Evolutionary conservation across 495 filamentous ascomycete species (phyloP).

Genomic region (Tuber aestivum): DNA sequence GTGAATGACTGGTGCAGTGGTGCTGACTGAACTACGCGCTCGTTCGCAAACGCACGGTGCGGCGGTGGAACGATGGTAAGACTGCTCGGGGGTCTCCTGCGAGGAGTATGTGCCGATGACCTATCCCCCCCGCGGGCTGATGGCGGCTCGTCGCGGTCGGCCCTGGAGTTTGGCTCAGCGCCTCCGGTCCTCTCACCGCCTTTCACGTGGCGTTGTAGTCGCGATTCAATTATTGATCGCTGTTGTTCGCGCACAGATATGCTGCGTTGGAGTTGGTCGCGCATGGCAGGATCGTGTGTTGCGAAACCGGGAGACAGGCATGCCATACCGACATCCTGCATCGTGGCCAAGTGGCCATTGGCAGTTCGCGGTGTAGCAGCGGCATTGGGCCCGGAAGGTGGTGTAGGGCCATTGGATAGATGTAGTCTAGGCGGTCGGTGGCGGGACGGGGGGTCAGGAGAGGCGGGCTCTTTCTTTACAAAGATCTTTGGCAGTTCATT

Average conservation of each 20-base stretch:
- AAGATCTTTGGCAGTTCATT: conserved; percentile 71
- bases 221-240: conserved; percentile 85
- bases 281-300: conserved; percentile 92
- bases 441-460: conserved; percentile 69
- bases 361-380: conserved; percentile 58
- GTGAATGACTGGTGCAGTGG: conserved; percentile 95
- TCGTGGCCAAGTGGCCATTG: conserved; percentile 73
- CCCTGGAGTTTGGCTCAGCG: conserved; percentile 49
- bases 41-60: conserved; percentile 90
- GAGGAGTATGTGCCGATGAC: conserved; percentile 47
- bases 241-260: conserved; percentile 91
- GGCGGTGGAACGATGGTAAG: conserved; percentile 93
- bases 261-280: conserved; percentile 89
- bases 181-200: conserved; percentile 56
- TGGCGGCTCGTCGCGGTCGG: conserved; percentile 51
- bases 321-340: conserved; percentile 89
- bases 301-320: conserved; percentile 93
- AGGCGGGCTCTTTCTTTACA: conserved; percentile 92
- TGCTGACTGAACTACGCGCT: conserved; percentile 93
- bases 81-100: conserved; percentile 78
- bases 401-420: conserved; percentile 67
- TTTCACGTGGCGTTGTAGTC: conserved; percentile 80
- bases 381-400: conserved; percentile 50
- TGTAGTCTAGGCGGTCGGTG: conserved; percentile 86
- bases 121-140: conserved; percentile 55